A percentile compares a stretch with the other conserved stretches of the same genome.
Evolutionary conservation across 495 filamentous ascomycete species (phyloP).

Genomic region (Penicillium longicatenatum): DNA sequence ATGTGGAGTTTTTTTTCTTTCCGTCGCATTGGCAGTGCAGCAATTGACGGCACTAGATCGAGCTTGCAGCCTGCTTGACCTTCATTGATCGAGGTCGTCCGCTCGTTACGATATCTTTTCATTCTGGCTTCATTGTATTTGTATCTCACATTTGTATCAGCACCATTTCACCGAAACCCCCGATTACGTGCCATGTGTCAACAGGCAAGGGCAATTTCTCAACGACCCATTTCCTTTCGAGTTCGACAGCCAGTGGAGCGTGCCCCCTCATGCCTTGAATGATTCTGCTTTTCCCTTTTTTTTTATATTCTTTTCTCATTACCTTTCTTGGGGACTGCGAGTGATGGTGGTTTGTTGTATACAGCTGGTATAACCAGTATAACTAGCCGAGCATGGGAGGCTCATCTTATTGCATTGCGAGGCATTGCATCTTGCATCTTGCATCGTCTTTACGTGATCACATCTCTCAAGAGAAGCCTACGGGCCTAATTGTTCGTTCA

Average conservation of each 20-base stretch:
- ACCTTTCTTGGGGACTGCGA: neutral
- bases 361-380: neutral
- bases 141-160: conserved; percentile 16
- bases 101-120: conserved; percentile 12
- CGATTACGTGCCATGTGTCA: conserved; percentile 3
- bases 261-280: conserved; percentile 4
- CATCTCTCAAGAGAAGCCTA: conserved; percentile 20
- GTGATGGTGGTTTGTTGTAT: neutral
- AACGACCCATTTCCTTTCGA: conserved; percentile 8
- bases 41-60: conserved; percentile 9
- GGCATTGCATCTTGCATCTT: conserved; percentile 6
- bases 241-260: conserved; percentile 8
- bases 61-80: conserved; percentile 14
- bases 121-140: conserved; percentile 3
- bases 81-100: conserved; percentile 21
- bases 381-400: neutral
- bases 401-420: conserved; percentile 3
- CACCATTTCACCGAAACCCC: conserved; percentile 2
- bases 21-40: conserved; percentile 22
- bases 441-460: conserved; percentile 15
- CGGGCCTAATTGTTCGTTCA: conserved; percentile 23
- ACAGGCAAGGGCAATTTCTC: conserved; percentile 5
- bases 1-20: conserved; percentile 30
- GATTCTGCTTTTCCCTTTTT: neutral
- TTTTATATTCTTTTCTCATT: neutral